Conservation (phyloP, 1,139 yeast species). For the Candida sojae region DNA sequence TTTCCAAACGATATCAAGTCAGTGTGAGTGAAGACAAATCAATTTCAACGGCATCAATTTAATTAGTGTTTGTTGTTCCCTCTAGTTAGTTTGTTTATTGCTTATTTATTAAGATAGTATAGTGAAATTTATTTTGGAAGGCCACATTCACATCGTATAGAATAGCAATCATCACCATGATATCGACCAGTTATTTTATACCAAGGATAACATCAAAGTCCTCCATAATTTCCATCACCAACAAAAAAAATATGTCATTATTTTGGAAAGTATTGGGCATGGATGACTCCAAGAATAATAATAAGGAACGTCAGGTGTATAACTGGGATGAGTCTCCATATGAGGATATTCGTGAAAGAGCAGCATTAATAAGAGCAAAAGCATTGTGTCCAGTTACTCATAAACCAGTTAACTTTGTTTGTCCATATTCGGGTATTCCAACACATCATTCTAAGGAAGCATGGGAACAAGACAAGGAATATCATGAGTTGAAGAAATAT, state of each 20-base stretch:
- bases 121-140: no score
- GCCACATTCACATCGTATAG: background rate
- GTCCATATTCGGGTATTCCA: conserved; percentile 94
- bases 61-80: no score
- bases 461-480: conserved; percentile 77
- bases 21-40: background rate
- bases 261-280: conserved; percentile 41
- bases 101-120: no score
- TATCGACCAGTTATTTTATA: conserved; percentile 6
- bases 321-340: conserved; percentile 90
- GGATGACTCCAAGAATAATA: conserved; percentile 28
- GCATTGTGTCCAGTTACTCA: conserved; percentile 92
- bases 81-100: no score
- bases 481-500: conserved; percentile 67
- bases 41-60: no score
- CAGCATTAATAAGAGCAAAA: conserved; percentile 83
- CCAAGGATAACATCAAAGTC: conserved; percentile 3
- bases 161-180: conserved; percentile 2
- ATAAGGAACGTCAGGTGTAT: conserved; percentile 20
- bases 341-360: conserved; percentile 84
- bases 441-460: conserved; percentile 91
- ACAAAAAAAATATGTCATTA: conserved; percentile 27
- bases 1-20: background rate
- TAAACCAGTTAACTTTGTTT: conserved; percentile 76
- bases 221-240: background rate